phyloP scores from a whole-genome alignment of 75 land plant species.

The Chamaecyparis obtusa region DNA sequence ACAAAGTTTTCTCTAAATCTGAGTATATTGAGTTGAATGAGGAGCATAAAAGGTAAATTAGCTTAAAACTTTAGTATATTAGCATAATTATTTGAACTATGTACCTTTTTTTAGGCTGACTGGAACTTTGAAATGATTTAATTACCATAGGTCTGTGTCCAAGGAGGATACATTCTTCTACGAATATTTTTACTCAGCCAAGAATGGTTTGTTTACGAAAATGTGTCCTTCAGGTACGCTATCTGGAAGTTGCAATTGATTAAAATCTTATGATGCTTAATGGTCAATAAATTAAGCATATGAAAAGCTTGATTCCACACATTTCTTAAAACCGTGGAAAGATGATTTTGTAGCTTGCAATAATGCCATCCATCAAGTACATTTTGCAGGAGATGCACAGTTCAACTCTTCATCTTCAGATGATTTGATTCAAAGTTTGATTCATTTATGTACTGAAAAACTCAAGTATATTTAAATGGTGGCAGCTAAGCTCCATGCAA shows the following conservation, averaged over 20 bases:
- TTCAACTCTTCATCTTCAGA: too few species aligned
- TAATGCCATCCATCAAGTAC: too few species aligned
- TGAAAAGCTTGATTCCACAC: neutral
- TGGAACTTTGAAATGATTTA: too few species aligned
- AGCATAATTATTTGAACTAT: neutral
- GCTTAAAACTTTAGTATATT: neutral
- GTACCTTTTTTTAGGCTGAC: too few species aligned
- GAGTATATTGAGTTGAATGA: neutral
- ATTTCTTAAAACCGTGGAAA: neutral
- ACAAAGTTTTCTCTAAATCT: neutral
- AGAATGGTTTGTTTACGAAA: constrained; percentile 6
- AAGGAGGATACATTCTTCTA: neutral
- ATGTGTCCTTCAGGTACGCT: neutral
- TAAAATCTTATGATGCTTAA: neutral
- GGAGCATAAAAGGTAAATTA: neutral
- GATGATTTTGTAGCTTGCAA: too few species aligned
- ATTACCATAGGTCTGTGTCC: neutral
- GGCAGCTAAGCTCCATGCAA: too few species aligned
- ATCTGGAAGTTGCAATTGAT: too few species aligned
- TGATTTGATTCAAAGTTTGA: too few species aligned
- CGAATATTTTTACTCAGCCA: neutral
- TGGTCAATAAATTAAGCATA: neutral
- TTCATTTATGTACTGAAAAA: too few species aligned
- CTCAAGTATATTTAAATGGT: too few species aligned
- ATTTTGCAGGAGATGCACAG: neutral